phyloP scores from a whole-genome alignment of 495 filamentous ascomycete genomes.

The Hypoxylon perforatum region DNA sequence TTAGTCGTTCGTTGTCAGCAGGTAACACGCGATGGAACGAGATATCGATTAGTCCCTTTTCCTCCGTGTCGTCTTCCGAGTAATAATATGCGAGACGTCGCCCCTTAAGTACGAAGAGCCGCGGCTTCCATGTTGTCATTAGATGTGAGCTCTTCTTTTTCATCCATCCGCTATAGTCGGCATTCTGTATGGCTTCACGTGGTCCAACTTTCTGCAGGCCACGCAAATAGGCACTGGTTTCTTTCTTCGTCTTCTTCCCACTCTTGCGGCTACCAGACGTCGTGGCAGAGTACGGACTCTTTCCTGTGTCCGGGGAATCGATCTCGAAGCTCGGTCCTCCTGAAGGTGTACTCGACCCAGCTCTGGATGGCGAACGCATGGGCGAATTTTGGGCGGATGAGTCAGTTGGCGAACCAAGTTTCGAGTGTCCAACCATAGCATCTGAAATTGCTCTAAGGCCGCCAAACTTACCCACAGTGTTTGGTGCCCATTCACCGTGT shows the following conservation, averaged over 20 bases:
- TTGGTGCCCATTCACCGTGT: conserved; percentile 64
- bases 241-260: conserved; percentile 83
- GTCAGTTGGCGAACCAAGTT: conserved; percentile 62
- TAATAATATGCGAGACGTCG: conserved; percentile 96
- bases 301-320: conserved; percentile 74
- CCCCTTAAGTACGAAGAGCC: conserved; percentile 92
- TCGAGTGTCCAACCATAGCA: conserved; percentile 69
- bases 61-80: conserved; percentile 87
- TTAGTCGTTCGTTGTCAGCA: conserved; percentile 91
- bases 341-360: conserved; percentile 88
- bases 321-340: conserved; percentile 82
- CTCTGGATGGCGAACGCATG: conserved; percentile 74
- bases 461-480: conserved; percentile 62
- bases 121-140: conserved; percentile 96
- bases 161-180: conserved; percentile 99
- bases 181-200: conserved; percentile 82
- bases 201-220: conserved; percentile 87
- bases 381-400: conserved; percentile 74
- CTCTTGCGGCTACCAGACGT: conserved; percentile 60
- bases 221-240: conserved; percentile 91
- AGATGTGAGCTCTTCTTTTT: conserved; percentile 96
- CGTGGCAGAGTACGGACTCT: conserved; percentile 60
- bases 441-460: conserved; percentile 87
- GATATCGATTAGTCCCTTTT: conserved; percentile 97
- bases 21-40: conserved; percentile 94